phyloP scores from a whole-genome alignment of 345 rosid species.

The Conringia planisiliqua region DNA sequence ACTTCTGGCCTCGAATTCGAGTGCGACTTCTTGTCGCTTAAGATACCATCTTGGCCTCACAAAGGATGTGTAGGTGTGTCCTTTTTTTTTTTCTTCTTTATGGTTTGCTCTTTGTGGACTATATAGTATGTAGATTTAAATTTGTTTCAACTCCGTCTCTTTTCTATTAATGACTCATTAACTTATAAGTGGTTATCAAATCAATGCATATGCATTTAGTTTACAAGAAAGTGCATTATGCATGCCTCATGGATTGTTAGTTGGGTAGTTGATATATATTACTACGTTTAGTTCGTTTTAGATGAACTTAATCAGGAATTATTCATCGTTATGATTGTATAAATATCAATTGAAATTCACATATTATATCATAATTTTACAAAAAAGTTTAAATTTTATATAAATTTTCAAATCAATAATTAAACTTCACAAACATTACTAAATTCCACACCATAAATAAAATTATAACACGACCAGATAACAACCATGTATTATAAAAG shows the following conservation, averaged over 20 bases:
- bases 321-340: too few relatives aligned
- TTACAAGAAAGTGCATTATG: too few relatives aligned
- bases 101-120: background rate
- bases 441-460: background rate
- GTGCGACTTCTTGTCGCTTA: background rate
- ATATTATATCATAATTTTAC: too few relatives aligned
- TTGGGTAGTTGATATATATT: background rate
- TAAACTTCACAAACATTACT: background rate
- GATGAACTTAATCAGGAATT: too few relatives aligned
- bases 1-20: background rate
- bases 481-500: background rate
- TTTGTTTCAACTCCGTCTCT: background rate
- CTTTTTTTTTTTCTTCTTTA: too few relatives aligned
- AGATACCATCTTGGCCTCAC: slow-evolving; percentile 4
- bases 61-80: background rate
- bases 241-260: background rate
- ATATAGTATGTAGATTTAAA: background rate
- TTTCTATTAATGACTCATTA: background rate
- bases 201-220: too few relatives aligned
- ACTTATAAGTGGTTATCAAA: background rate
- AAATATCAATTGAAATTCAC: too few relatives aligned
- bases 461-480: background rate
- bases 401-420: background rate
- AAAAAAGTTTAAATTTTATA: too few relatives aligned
- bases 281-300: too few relatives aligned